Evolutionary conservation across 2,329 filamentous ascomycete genomes (phyloP).

Genomic region (Fulvia fulva): DNA sequence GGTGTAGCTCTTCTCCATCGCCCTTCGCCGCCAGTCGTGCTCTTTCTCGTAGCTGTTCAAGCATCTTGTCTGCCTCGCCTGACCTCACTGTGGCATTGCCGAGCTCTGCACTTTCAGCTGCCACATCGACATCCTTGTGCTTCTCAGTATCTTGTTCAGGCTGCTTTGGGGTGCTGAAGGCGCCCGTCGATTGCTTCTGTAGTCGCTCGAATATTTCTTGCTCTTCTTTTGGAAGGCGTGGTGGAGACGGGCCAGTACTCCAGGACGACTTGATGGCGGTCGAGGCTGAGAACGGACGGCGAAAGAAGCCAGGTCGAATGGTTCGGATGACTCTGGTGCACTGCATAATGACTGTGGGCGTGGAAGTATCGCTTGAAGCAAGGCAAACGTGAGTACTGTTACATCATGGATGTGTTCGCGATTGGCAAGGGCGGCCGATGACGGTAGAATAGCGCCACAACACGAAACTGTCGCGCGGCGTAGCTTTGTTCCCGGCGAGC

Average conservation of each 20-base stretch:
- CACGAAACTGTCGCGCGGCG: background rate
- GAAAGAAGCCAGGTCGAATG: conserved; percentile 29
- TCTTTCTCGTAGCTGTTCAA: conserved; percentile 30
- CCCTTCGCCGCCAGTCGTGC: conserved; percentile 51
- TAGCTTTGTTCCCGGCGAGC: conserved; percentile 1
- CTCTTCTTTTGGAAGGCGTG: conserved; percentile 79
- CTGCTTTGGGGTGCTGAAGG: conserved; percentile 62
- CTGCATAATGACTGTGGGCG: conserved; percentile 20
- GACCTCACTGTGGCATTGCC: conserved; percentile 8
- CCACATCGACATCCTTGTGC: background rate
- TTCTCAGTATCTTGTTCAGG: conserved; percentile 10
- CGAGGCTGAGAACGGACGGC: conserved; percentile 36
- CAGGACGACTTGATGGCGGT: conserved; percentile 41
- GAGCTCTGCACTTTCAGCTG: conserved; percentile 4
- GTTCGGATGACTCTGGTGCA: conserved; percentile 18
- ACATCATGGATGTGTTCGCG: too few relatives aligned
- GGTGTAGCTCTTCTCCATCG: conserved; percentile 63
- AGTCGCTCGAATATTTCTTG: conserved; percentile 88
- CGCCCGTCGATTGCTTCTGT: conserved; percentile 72
- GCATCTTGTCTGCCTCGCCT: conserved; percentile 25
- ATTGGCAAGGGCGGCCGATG: background rate
- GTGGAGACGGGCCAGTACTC: conserved; percentile 63
- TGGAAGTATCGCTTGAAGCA: too few relatives aligned
- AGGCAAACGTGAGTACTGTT: too few relatives aligned
- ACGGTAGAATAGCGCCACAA: background rate